phyloP scores from a whole-genome alignment of 768 basidiomycete genomes.

The Mycena floridula region DNA sequence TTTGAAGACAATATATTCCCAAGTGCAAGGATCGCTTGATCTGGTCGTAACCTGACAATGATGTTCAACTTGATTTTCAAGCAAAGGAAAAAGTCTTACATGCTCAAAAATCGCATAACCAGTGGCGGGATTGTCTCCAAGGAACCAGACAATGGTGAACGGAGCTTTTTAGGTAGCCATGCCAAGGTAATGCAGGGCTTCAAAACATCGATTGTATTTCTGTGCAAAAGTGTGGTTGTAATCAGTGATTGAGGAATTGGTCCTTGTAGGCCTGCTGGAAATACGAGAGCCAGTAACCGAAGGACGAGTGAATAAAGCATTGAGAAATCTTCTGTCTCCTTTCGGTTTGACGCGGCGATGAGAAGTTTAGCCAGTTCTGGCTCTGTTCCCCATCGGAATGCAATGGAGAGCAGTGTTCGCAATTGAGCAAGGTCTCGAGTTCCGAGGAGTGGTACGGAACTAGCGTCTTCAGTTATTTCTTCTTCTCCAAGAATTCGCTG shows the following conservation, averaged over 20 bases:
- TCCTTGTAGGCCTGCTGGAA: conserved; percentile 45
- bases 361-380: conserved; percentile 42
- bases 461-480: too few species aligned
- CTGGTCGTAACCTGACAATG: conserved; percentile 52
- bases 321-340: conserved; percentile 34
- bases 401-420: conserved; percentile 57
- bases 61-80: conserved; percentile 9
- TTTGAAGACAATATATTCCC: conserved; percentile 50
- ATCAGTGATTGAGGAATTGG: conserved; percentile 53
- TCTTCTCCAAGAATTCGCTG: conserved; percentile 34
- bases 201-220: conserved; percentile 53
- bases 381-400: conserved; percentile 68
- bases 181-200: conserved; percentile 58
- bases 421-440: conserved; percentile 60
- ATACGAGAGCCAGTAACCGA: conserved; percentile 42
- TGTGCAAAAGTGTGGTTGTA: conserved; percentile 48
- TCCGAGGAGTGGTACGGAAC: conserved; percentile 39
- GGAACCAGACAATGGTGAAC: conserved; percentile 27
- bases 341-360: conserved; percentile 29
- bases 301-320: conserved; percentile 35
- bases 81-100: conserved; percentile 38
- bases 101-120: conserved; percentile 50
- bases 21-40: conserved; percentile 60
- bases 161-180: conserved; percentile 59
- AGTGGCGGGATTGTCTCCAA: conserved; percentile 43